Evolutionary conservation across 768 basidiomycete genomes (phyloP).

Genomic region (Cystofilobasidium capitatum): DNA sequence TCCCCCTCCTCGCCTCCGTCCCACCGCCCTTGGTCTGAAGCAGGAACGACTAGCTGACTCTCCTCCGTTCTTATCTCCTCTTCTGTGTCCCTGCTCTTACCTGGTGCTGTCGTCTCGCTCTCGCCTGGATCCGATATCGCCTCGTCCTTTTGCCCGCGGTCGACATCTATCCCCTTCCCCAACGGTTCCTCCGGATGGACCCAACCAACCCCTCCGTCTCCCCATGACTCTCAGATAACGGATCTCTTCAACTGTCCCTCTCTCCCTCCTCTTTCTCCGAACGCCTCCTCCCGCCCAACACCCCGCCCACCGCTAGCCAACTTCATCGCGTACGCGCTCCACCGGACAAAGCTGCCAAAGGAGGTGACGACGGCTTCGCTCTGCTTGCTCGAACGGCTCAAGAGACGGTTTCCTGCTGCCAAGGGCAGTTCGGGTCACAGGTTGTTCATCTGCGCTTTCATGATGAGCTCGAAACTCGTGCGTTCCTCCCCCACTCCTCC

Average conservation of each 20-base stretch:
- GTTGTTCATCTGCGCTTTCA: slow-evolving; percentile 58
- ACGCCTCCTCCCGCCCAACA: not conserved
- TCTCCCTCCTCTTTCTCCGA: slow-evolving; percentile 44
- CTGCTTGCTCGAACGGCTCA: slow-evolving; percentile 68
- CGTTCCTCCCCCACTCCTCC: slow-evolving; percentile 32
- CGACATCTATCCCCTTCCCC: too few species aligned
- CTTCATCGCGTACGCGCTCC: slow-evolving; percentile 27
- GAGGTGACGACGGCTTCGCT: slow-evolving; percentile 59
- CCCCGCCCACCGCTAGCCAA: slow-evolving; percentile 28
- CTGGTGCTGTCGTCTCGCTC: too few species aligned
- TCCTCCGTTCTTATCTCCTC: too few species aligned
- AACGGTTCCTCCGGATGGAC: too few species aligned
- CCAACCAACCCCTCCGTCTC: not conserved
- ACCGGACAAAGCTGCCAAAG: slow-evolving; percentile 57
- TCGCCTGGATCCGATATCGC: too few species aligned
- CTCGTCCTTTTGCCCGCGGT: too few species aligned
- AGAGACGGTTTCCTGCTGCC: slow-evolving; percentile 79
- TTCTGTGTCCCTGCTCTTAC: too few species aligned
- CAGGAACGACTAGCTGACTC: too few species aligned
- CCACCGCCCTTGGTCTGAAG: too few species aligned
- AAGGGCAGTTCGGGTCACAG: slow-evolving; percentile 82
- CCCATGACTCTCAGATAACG: not conserved
- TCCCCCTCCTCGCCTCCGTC: too few species aligned
- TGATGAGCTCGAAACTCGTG: slow-evolving; percentile 48
- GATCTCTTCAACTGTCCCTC: slow-evolving; percentile 72